Percentiles rank a stretch among this genome's conserved stretches.
These are phyloP conservation scores for Quercus variabilis DNA, from an alignment of 306 rosid species.

Conservation along the genomic window DNA sequence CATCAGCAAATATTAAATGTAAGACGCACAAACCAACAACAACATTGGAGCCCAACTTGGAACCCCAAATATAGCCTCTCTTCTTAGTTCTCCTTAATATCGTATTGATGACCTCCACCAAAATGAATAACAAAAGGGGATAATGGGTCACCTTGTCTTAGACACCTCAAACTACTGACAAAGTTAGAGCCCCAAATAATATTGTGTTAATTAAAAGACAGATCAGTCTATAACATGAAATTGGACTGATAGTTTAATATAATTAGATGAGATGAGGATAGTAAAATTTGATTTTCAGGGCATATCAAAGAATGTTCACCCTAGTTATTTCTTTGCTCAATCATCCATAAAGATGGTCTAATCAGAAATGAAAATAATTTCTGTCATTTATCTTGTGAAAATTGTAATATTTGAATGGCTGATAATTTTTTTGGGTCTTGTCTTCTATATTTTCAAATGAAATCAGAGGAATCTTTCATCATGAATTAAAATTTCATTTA, in stretches of 20 bases:
- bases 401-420: background rate
- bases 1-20: no score
- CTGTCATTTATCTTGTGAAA: background rate
- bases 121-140: no score
- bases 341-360: background rate
- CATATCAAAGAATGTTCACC: background rate
- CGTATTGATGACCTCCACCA: no score
- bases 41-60: no score
- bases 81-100: no score
- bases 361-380: background rate
- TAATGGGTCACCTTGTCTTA: no score
- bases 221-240: no score
- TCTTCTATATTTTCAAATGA: background rate
- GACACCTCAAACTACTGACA: no score
- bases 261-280: background rate
- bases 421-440: background rate
- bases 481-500: background rate
- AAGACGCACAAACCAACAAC: no score
- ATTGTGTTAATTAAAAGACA: no score
- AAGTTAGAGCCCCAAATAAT: no score
- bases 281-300: background rate
- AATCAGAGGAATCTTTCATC: background rate
- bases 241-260: background rate
- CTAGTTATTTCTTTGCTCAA: background rate
- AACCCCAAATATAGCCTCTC: no score